These are phyloP conservation scores for Gossypium gossypioides DNA, from an alignment of 441 rosid genomes.

Conservation along the genomic window DNA sequence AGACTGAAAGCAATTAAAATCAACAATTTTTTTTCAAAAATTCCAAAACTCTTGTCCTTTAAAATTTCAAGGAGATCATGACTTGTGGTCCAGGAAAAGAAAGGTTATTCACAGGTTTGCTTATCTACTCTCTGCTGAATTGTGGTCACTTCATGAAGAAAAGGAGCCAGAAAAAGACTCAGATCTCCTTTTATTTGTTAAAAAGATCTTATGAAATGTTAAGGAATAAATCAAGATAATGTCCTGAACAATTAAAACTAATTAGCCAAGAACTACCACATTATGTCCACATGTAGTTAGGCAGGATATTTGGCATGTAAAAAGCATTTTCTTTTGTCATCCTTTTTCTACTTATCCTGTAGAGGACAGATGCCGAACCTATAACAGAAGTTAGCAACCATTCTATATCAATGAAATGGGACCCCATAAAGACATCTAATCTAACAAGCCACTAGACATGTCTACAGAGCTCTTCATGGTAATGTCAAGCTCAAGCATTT, in stretches of 20 bases:
- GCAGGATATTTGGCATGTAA: constrained; percentile 4
- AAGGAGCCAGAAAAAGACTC: not conserved
- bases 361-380: constrained; percentile 5
- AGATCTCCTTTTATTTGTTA: not conserved
- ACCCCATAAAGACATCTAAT: constrained; percentile 5
- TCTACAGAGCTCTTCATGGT: not conserved
- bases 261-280: constrained; percentile 3
- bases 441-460: constrained; percentile 4
- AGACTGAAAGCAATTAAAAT: not conserved
- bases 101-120: not conserved
- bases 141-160: not conserved
- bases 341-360: constrained; percentile 4
- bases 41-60: not conserved
- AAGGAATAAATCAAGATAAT: constrained; percentile 1
- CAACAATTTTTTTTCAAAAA: not conserved
- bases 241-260: not conserved
- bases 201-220: not conserved
- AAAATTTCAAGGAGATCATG: not conserved
- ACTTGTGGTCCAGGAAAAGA: constrained; percentile 1
- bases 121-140: not conserved
- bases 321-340: constrained; percentile 9
- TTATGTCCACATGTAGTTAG: constrained; percentile 13
- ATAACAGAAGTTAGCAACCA: constrained; percentile 3
- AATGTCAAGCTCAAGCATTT: not conserved
- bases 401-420: constrained; percentile 7